phyloP scores from a whole-genome alignment of 2,329 filamentous ascomycete species.

The Periconia digitata region DNA sequence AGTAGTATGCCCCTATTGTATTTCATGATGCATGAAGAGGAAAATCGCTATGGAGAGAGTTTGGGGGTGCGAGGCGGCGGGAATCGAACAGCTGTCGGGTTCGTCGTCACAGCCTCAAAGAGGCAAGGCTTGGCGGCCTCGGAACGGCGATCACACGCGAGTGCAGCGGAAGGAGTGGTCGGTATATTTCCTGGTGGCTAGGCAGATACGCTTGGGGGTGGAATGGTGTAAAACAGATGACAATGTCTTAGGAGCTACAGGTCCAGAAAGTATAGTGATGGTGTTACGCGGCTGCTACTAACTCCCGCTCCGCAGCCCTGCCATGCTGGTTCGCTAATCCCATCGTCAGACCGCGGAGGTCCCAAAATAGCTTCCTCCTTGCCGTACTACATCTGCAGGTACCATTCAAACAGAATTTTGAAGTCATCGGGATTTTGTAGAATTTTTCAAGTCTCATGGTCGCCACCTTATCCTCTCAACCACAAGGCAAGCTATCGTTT shows the following conservation, averaged over 20 bases:
- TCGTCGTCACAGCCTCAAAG: slow-evolving; percentile 34
- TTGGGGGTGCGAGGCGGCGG: slow-evolving; percentile 10
- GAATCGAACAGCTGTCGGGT: slow-evolving; percentile 41
- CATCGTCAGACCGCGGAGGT: neutral
- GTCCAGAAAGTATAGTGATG: neutral
- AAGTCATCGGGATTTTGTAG: no score
- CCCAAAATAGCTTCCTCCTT: neutral
- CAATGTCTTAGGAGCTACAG: neutral
- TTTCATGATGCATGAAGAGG: slow-evolving; percentile 43
- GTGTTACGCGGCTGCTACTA: neutral
- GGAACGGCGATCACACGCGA: slow-evolving; percentile 31
- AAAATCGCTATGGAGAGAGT: slow-evolving; percentile 14
- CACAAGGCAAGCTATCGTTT: no score
- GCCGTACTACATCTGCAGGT: neutral
- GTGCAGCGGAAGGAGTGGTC: neutral
- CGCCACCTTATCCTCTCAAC: no score
- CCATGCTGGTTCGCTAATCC: neutral
- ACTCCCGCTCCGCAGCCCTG: neutral
- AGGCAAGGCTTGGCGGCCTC: slow-evolving; percentile 34
- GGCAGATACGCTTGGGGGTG: neutral
- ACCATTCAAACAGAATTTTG: no score
- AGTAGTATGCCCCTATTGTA: slow-evolving; percentile 46
- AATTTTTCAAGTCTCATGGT: no score
- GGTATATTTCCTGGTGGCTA: neutral
- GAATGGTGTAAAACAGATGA: neutral